Evolutionary conservation across 2,329 filamentous ascomycete genomes (phyloP).

Genomic region (Lojkania enalia): DNA sequence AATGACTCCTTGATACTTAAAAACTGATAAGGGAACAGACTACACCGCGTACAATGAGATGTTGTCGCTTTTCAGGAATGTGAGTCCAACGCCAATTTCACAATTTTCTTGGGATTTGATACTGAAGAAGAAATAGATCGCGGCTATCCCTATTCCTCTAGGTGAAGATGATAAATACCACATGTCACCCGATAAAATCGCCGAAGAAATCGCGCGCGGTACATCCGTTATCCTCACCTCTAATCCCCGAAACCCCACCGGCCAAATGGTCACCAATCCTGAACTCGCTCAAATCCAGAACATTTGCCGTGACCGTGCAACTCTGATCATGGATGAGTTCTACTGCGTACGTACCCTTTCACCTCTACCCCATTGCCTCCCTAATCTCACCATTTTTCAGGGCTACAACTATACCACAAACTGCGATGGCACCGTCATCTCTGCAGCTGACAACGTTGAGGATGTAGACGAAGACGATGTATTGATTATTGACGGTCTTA

Average conservation of each 20-base stretch:
- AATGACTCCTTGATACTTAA: not conserved
- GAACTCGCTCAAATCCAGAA: conserved; percentile 90
- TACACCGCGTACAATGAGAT: conserved; percentile 99
- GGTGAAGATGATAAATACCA: conserved; percentile 86
- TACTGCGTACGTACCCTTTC: too few species aligned
- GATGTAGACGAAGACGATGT: conserved; percentile 82
- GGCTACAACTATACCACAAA: conserved; percentile 92
- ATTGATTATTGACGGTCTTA: conserved; percentile 91
- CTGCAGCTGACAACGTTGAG: conserved; percentile 83
- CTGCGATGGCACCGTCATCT: conserved; percentile 89
- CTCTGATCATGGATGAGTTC: conserved; percentile 94
- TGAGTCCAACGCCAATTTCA: conserved; percentile 42
- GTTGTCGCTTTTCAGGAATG: conserved; percentile 91
- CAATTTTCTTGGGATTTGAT: conserved; percentile 1
- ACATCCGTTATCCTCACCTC: conserved; percentile 83
- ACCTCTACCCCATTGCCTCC: too few species aligned
- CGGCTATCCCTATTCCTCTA: conserved; percentile 62
- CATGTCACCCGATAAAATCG: conserved; percentile 90
- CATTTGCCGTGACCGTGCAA: conserved; percentile 86
- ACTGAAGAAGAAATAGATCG: conserved; percentile 25
- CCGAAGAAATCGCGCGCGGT: conserved; percentile 84
- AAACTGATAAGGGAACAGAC: conserved; percentile 51
- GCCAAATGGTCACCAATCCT: conserved; percentile 80
- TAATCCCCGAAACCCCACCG: conserved; percentile 93
- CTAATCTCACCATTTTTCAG: too few species aligned